Base-by-base conservation (phyloP, 208 protist genomes). In the Leishmania tarentolae region DNA sequence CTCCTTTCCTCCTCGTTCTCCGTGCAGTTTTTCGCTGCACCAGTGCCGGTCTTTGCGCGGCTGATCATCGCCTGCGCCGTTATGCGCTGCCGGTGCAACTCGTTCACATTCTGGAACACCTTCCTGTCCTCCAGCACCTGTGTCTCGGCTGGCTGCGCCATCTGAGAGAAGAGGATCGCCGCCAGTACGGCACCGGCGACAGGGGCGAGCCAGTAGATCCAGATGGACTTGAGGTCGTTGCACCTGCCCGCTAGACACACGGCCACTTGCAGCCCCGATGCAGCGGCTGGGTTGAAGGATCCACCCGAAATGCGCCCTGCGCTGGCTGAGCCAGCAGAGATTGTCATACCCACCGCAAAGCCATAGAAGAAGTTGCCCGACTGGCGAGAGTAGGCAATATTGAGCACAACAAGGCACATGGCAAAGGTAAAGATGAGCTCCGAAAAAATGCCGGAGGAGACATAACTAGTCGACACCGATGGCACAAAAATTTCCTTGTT, bases 401-500 rank as follows among this genome's bases (percentile, higher is more conserved):
- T 93, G 40, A 95, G 86, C 75, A 94, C 91, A 37, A 95, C 94
- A 5, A 92, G 78, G 37, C 88, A 88, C 42, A 97, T 85, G 17
- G 92, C 92, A 61, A 97, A 93, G 56, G 94, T 97, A 77, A 90
- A 96, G 78, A 95, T 92, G 76, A 97, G 86, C 86, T 97, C 91
- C 37, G 90, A 90, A 75, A 95, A 95, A 73, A 96, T 88, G 65
- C 91, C 92, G 2, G 88, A 92, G 0, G 87, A 90, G 52, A 95
- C 85, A 83, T 93, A 95, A 71, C 72, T 81, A 70, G 53, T 86
- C 44, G 76, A 72, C 53, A 97, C 86, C 28, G 85, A 81, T 1
- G 94, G 94, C 6, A 95, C 92, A 77, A 93, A 94, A 77, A 97
- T 92, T 73, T 94, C 81, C 15, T 70, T 76, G 83, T 86, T 90